Evolutionary conservation across 192 early-diverging fungal species (phyloP), one percentile per base, ranked within the genome.

Genomic region (Linnemannia schmuckeri): DNA sequence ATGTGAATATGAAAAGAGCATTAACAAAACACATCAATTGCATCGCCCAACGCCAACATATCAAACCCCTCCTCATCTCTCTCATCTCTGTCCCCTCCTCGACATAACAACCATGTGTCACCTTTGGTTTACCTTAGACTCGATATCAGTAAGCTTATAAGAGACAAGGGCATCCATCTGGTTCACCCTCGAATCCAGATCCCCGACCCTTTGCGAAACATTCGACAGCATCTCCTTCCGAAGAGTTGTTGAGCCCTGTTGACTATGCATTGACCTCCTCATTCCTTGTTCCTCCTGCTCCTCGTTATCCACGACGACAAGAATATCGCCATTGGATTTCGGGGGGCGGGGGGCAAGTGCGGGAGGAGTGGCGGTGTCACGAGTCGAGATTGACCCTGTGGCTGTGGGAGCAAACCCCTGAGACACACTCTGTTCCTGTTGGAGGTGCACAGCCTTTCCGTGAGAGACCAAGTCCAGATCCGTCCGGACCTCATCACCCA

Each of bases 81-180:
- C 13, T 12, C 20, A 5, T 30, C n/a, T 27, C 8, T 13, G 10
- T 49, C 24, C 6, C 10, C 47, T 20, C 17, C 18, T 52, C 4
- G 2, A 52, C 9, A 38, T 6, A 22, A 42, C 22, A 3, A 71
- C 68, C 27, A 7, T 5, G 1, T 6, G 20, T 4, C 17, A 17
- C 49, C 18, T 3, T 22, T 52, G 4, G 22, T 18, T 12, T 77
- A 83, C 82, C 82, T 84, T 78, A n/a, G 76, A 70, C 57, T 84
- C 82, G 47, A 84, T 84, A 40, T 84, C 73, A 15, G 35, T 68
- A 35, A 84, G 41, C 47, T 84, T 84, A 73, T 75, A 75, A 22
- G 77, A 61, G 20, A 84, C 74, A 68, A 84, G 22, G 8, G 49
- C 27, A 24, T 79, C 77, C 82, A 84, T 84, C 46, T 84, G 70